phyloP scores from a whole-genome alignment of 2,329 filamentous ascomycete genomes.

The Keithomyces neogunnii region DNA sequence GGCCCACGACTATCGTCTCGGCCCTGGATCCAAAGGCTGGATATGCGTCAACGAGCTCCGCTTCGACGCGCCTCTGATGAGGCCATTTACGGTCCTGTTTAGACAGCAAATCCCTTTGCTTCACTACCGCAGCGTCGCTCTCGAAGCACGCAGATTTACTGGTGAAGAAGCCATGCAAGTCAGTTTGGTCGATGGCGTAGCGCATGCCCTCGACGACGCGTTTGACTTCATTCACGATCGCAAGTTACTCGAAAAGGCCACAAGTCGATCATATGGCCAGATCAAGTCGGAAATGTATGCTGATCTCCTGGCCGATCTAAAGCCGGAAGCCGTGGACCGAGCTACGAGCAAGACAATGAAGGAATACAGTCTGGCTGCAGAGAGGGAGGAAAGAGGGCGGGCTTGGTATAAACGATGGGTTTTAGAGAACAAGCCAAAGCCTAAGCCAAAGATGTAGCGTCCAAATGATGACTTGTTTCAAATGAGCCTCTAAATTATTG shows the following conservation, averaged over 20 bases:
- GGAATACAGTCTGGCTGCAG: conserved; percentile 19
- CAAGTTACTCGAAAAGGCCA: conserved; percentile 51
- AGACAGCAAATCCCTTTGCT: conserved; percentile 52
- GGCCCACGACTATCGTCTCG: conserved; percentile 77
- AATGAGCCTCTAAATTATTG: too few species aligned
- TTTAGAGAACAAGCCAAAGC: conserved; percentile 29
- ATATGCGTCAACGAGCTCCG: conserved; percentile 75
- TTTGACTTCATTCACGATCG: conserved; percentile 50
- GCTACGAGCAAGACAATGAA: conserved; percentile 22
- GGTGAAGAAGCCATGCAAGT: conserved; percentile 53
- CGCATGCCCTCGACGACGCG: conserved; percentile 46
- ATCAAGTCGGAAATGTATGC: conserved; percentile 71
- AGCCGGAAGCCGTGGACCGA: conserved; percentile 42
- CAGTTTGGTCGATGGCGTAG: conserved; percentile 61
- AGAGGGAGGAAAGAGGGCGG: conserved; percentile 32
- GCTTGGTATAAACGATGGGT: conserved; percentile 42
- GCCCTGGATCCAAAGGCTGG: conserved; percentile 60
- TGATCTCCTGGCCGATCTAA: conserved; percentile 53
- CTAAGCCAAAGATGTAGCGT: conserved; percentile 17
- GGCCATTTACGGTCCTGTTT: conserved; percentile 68
- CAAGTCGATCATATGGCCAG: conserved; percentile 57
- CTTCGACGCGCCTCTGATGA: conserved; percentile 64
- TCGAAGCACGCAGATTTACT: conserved; percentile 64
- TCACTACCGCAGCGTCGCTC: conserved; percentile 54
- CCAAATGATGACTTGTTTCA: too few species aligned